Evolutionary conservation across 768 basidiomycete genomes (phyloP).

Genomic region (Fistulinella prunicolor): DNA sequence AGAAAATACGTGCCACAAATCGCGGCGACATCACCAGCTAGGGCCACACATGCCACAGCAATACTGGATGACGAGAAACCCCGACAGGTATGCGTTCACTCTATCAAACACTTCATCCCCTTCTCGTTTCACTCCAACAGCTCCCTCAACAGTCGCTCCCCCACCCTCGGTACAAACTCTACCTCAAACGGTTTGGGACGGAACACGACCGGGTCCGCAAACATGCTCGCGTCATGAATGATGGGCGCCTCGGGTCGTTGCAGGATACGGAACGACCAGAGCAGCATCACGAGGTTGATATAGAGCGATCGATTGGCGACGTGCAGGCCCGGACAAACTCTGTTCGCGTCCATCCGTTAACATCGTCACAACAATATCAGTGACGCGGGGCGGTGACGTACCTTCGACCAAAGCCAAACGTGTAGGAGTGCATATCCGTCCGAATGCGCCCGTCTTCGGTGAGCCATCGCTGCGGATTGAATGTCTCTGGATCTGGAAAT

Average conservation of each 20-base stretch:
- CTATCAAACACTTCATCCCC: no score
- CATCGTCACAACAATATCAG: no score
- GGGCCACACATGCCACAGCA: no score
- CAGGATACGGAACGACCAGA: constrained; percentile 59
- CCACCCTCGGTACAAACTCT: constrained; percentile 46
- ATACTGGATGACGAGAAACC: no score
- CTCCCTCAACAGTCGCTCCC: constrained; percentile 11
- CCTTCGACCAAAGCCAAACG: constrained; percentile 53
- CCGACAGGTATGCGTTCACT: no score
- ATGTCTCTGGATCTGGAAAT: constrained; percentile 56
- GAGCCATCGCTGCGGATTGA: constrained; percentile 59
- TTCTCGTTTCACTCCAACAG: constrained; percentile 9
- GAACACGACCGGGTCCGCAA: constrained; percentile 54
- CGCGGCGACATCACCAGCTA: no score
- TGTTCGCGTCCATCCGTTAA: constrained; percentile 10
- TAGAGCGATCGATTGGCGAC: constrained; percentile 47
- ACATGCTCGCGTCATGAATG: constrained; percentile 43
- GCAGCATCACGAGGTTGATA: constrained; percentile 55
- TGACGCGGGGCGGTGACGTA: no score
- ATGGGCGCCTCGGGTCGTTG: constrained; percentile 50
- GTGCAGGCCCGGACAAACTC: constrained; percentile 60
- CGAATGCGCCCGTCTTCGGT: constrained; percentile 41
- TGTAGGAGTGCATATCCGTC: constrained; percentile 41
- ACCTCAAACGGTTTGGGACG: constrained; percentile 58
- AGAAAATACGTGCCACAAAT: no score